These are phyloP conservation scores for Penicillium fuscoglaucum DNA, from an alignment of 2,329 filamentous ascomycete species.

Conservation along the genomic window DNA sequence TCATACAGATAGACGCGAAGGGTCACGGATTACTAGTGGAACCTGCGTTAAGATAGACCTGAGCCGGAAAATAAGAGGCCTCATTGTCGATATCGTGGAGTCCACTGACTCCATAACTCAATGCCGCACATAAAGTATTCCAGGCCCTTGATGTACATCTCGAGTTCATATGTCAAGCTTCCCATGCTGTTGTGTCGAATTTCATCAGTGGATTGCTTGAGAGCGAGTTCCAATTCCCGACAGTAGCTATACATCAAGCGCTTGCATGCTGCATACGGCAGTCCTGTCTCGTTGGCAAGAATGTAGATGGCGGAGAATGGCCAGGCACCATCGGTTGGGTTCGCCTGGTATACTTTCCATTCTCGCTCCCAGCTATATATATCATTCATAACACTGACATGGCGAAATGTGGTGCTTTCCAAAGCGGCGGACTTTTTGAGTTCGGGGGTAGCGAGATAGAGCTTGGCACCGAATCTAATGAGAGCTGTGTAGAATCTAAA, in stretches of 20 bases:
- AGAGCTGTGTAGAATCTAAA: conserved; percentile 21
- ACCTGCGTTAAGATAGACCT: neutral
- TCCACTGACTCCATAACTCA: conserved; percentile 24
- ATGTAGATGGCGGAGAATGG: conserved; percentile 21
- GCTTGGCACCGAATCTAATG: conserved; percentile 19
- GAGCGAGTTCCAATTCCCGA: conserved; percentile 18
- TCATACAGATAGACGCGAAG: neutral
- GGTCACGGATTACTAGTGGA: neutral
- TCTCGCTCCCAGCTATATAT: conserved; percentile 25
- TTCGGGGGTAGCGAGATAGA: conserved; percentile 11
- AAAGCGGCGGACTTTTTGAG: conserved; percentile 8
- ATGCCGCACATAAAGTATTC: conserved; percentile 24
- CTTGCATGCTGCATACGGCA: conserved; percentile 19
- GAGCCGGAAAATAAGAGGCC: neutral
- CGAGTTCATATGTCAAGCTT: conserved; percentile 9
- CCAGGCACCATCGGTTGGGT: conserved; percentile 15
- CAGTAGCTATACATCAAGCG: conserved; percentile 21
- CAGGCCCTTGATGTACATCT: conserved; percentile 17
- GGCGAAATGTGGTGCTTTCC: conserved; percentile 19
- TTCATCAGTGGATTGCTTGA: conserved; percentile 8
- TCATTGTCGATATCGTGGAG: conserved; percentile 18
- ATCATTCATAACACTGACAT: conserved; percentile 21
- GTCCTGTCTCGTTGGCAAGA: conserved; percentile 18
- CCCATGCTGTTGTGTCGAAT: neutral
- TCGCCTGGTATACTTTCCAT: conserved; percentile 17